phyloP scores from a whole-genome alignment of 768 basidiomycete genomes.

The Tricholoma hemisulphureum region DNA sequence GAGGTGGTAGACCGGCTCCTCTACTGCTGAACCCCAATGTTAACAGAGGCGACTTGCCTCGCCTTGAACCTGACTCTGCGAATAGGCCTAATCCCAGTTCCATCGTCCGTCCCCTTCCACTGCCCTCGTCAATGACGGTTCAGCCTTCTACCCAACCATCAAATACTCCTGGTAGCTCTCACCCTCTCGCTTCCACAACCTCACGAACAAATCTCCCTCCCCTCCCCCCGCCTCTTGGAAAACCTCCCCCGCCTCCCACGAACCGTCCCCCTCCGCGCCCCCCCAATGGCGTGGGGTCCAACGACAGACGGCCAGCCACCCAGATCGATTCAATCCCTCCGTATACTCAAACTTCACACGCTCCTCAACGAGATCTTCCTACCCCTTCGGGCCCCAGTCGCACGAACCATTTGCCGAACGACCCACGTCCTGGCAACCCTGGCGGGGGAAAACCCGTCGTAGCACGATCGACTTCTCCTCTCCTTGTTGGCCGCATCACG shows the following conservation, averaged over 20 bases:
- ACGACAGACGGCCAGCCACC: constrained; percentile 54
- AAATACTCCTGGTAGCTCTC: constrained; percentile 32
- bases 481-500: constrained; percentile 37
- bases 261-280: constrained; percentile 36
- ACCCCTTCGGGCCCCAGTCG: constrained; percentile 44
- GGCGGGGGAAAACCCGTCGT: constrained; percentile 38
- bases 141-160: constrained; percentile 23
- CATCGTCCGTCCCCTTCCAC: constrained; percentile 48
- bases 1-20: constrained; percentile 73
- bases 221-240: constrained; percentile 66
- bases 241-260: constrained; percentile 57
- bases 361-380: constrained; percentile 38
- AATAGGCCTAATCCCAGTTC: constrained; percentile 31
- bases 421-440: constrained; percentile 56
- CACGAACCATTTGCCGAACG: constrained; percentile 54
- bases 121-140: constrained; percentile 37
- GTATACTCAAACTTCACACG: constrained; percentile 43
- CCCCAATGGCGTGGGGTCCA: constrained; percentile 29
- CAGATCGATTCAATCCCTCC: constrained; percentile 43
- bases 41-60: constrained; percentile 64
- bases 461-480: constrained; percentile 45
- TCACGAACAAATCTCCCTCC: constrained; percentile 57
- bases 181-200: constrained; percentile 33
- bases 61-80: constrained; percentile 66
- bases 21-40: constrained; percentile 63